A percentile compares a stretch with the other conserved stretches of the same genome.
Conservation (phyloP, 805 yeast species). For the Maudiozyma saulgeensis region DNA sequence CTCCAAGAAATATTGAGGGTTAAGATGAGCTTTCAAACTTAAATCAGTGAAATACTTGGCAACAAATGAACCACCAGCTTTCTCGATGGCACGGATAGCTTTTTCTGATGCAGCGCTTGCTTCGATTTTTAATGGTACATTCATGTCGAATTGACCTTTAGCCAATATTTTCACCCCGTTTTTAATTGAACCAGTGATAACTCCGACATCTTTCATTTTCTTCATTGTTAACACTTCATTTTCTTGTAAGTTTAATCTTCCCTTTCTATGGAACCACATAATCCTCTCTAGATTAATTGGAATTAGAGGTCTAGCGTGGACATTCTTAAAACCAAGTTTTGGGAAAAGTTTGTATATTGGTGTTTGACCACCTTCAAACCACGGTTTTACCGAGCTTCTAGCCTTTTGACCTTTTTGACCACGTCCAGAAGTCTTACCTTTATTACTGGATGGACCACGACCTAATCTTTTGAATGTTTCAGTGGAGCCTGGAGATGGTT, state of each 20-base stretch:
- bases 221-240: constrained; percentile 66
- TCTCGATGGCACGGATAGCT: constrained; percentile 68
- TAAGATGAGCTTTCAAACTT: constrained; percentile 63
- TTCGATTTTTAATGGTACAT: constrained; percentile 65
- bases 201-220: constrained; percentile 65
- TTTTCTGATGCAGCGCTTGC: constrained; percentile 70
- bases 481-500: constrained; percentile 56
- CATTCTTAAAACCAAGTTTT: constrained; percentile 76
- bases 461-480: constrained; percentile 66
- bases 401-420: constrained; percentile 99
- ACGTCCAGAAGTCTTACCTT: constrained; percentile 92
- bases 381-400: constrained; percentile 76
- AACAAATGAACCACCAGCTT: constrained; percentile 61
- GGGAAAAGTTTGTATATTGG: constrained; percentile 80
- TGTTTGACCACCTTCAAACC: constrained; percentile 99
- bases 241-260: constrained; percentile 48
- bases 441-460: constrained; percentile 89
- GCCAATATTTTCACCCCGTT: constrained; percentile 81
- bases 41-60: constrained; percentile 61
- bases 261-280: constrained; percentile 58
- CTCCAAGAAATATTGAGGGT: constrained; percentile 59
- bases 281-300: constrained; percentile 61
- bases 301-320: constrained; percentile 41
- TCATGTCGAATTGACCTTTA: constrained; percentile 41
- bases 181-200: constrained; percentile 58